Evolutionary conservation across 148 eudicot genomes (phyloP).

Genomic region (Cornus florida): DNA sequence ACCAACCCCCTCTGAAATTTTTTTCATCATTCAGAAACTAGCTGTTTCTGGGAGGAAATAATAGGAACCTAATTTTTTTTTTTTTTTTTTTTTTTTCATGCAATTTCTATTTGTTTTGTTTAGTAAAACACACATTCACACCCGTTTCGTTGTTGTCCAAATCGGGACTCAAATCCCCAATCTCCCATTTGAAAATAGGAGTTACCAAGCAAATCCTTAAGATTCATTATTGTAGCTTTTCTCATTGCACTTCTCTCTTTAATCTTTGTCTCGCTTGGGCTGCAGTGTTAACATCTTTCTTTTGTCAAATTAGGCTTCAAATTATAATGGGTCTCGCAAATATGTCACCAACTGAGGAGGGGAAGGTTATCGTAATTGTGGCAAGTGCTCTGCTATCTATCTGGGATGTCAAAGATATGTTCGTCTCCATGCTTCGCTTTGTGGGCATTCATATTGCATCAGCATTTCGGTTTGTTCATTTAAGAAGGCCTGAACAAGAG

Average conservation of each 20-base stretch:
- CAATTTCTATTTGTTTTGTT: not conserved
- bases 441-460: conserved; percentile 42
- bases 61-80: too few relatives aligned
- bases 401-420: conserved; percentile 34
- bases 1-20: too few relatives aligned
- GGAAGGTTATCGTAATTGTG: conserved; percentile 45
- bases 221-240: not conserved
- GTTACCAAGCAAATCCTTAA: too few relatives aligned
- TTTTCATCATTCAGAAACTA: too few relatives aligned
- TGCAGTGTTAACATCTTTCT: not conserved
- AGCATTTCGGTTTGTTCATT: conserved; percentile 27
- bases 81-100: too few relatives aligned
- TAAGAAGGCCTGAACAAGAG: conserved; percentile 23
- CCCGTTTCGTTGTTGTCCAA: too few relatives aligned
- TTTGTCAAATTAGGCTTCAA: conserved; percentile 5
- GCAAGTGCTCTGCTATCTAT: conserved; percentile 44
- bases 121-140: not conserved
- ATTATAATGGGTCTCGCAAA: conserved; percentile 54
- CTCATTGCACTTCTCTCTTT: not conserved
- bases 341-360: conserved; percentile 46
- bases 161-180: too few relatives aligned
- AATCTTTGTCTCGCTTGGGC: not conserved
- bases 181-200: too few relatives aligned
- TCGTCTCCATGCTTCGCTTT: conserved; percentile 36
- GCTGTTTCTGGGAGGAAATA: too few relatives aligned